Evolutionary conservation across 2,329 filamentous ascomycete genomes (phyloP), one percentile per base, ranked within the genome.

Genomic region (Ophiostoma himal-ulmi): DNA sequence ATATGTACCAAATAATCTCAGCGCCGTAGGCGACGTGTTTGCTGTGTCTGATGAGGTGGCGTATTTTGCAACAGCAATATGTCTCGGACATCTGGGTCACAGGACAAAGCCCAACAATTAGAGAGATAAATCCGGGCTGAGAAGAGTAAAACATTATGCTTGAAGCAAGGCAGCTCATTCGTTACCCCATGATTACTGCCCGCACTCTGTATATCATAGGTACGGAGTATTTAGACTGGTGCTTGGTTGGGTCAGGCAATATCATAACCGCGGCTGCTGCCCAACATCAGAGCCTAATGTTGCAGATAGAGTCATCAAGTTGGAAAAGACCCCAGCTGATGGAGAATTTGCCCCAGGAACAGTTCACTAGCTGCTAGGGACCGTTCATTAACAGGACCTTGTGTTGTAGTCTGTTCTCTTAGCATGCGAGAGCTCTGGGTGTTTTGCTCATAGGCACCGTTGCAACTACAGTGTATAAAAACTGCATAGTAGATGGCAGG

Each of bases 341-440:
- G 52, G 22, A 8, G 10, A 8, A 44, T 22, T 57, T 26, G 52
- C 52, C 52, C 52, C 52, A 57, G 52, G n/a, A 57, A 57, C 22
- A 26, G 52, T 57, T 57, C 52, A 57, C 52, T 57, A 26, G 52
- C n/a, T 57, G 22, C 52, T 57, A 57, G 52, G 52, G 52, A 13
- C n/a, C n/a, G 52, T 57, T 57, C 52, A 26, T 57, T 26, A 10
- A 26, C n/a, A 57, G 52, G 17, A 20, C 44, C 44, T 48, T 48
- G 17, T 48, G 44, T 48, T 17, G 44, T 10, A 39, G 11, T 39
- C 37, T 39, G 37, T 13, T 39, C 37, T 39, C 37, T 30, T 48
- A 48, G 44, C 14, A 48, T 17, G 0, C 20, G 17, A 48, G 14
- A 20, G 44, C 14, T 48, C 14, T 48, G 14, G 3, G 37, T 11